These are phyloP conservation scores for Penicillium sp. DNA, from an alignment of 2,329 filamentous ascomycete species.

Conservation along the genomic window DNA sequence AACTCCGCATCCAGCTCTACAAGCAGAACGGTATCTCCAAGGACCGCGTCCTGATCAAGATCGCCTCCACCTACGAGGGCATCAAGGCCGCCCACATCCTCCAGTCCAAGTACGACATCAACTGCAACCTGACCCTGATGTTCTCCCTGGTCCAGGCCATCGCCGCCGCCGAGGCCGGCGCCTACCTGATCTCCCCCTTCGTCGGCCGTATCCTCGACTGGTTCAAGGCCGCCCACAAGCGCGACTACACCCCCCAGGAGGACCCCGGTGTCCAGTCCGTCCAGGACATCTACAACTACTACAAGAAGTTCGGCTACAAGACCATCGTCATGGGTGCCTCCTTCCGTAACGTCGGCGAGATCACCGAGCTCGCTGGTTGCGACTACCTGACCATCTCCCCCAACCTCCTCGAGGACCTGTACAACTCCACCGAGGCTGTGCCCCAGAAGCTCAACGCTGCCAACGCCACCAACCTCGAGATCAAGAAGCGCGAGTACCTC, in stretches of 20 bases:
- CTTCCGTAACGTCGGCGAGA: slow-evolving; percentile 94
- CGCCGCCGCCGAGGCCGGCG: slow-evolving; percentile 88
- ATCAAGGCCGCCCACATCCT: slow-evolving; percentile 98
- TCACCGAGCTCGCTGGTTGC: slow-evolving; percentile 96
- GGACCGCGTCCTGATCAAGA: slow-evolving; percentile 96
- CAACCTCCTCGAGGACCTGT: slow-evolving; percentile 88
- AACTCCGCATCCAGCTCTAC: slow-evolving; percentile 71
- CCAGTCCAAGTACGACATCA: slow-evolving; percentile 92
- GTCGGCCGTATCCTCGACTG: slow-evolving; percentile 99
- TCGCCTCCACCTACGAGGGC: slow-evolving; percentile 98
- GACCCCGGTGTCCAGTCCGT: slow-evolving; percentile 97
- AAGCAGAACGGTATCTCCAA: slow-evolving; percentile 87
- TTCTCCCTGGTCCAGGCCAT: slow-evolving; percentile 96
- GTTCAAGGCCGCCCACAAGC: slow-evolving; percentile 96
- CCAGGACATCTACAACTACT: slow-evolving; percentile 97
- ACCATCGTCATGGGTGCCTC: slow-evolving; percentile 99
- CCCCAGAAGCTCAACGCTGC: slow-evolving; percentile 89
- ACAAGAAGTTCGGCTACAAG: slow-evolving; percentile 99
- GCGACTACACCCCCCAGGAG: slow-evolving; percentile 84
- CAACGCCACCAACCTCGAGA: slow-evolving; percentile 65
- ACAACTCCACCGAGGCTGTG: slow-evolving; percentile 77
- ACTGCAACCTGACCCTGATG: slow-evolving; percentile 99
- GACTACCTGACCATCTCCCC: slow-evolving; percentile 99
- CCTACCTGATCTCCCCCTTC: slow-evolving; percentile 98
- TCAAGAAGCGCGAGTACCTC: slow-evolving; percentile 90